Base-by-base conservation (phyloP, 2,329 filamentous ascomycete species). In the Botrytis squamosa region DNA sequence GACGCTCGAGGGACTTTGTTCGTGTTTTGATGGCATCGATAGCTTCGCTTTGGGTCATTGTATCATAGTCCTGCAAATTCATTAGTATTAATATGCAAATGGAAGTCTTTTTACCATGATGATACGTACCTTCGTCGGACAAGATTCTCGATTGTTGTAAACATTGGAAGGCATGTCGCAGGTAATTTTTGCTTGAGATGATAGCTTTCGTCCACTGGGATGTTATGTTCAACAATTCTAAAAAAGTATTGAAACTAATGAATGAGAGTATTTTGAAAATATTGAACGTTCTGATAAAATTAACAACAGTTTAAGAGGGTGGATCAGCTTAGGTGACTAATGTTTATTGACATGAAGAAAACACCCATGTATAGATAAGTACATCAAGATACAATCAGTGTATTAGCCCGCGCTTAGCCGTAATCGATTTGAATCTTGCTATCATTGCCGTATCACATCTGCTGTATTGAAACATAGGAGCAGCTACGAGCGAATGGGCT, bases 141-240 rank as follows among this genome's bases (percentile, higher is more conserved):
- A 57, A 8, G 9, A n/a, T 29, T 68, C 49, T 18, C 29, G 6
- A 18, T 29, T 5, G 6, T 29, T n/a, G n/a, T 18, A 5, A 55
- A 22, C 1, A 42, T 3, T 8, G 65, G 36, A 68, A 68, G 49
- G 1, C 65, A 68, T 68, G 3, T 55, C 33, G 36, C 14, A 42
- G 5, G 20, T 40, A 12, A 10, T 25, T 16, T 38, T 57, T 14
- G 14, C 33, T 22, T 29, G 25, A 8, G 25, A 29, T 42, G 9
- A 22, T 14, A 44, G 1, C 8, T 29, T 55, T 8, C 16, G 36
- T n/a, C 29, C 22, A 2, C 40, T 29, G 7, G 6, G 1, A 3
- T 42, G 0, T 9, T 10, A 9, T 22, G 1, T 10, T 25, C 4
- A 4, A 25, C 5, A 12, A 16, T 25, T 8, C n/a, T 8, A 14